Base-by-base conservation (phyloP, 2,329 filamentous ascomycete species). In the Rhexocercosporidium sp. region DNA sequence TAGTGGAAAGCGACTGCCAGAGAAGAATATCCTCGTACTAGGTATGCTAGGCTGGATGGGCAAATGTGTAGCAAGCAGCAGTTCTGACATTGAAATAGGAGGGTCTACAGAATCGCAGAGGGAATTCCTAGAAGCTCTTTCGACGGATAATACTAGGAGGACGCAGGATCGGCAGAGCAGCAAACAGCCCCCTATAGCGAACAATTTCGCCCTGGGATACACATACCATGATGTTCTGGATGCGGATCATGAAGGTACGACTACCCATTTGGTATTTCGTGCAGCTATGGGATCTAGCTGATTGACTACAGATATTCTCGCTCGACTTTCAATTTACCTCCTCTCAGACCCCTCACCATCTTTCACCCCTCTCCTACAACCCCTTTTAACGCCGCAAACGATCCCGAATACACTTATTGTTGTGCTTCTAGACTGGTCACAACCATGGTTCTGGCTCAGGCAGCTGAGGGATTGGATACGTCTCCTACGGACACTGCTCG, bases 221-320 rank as follows among this genome's bases (percentile, higher is more conserved):
- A 97, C 94, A 63, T 97, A 97, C 81, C 93, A 96, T 78, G 93
- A 97, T 80, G 93, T 97, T 44, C 85, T 97, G 44, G 94, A 97
- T 79, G 91, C 93, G 65, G 94, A 97, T 77, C 94, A 97, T 79
- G 95, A 97, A 84, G 92, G 92, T 94, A 80, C 67, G 79, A n/a
- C n/a, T n/a, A n/a, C n/a, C n/a, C 75, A 20, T n/a, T 20, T 22
- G n/a, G 25, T 22, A 25, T 37, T 53, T 34, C 18, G 29, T 22
- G 20, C 16, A 44, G 46, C 9, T 8, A 1, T 27, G 14, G 18
- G 25, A 41, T 44, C 6, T 39, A 63, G 29, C 70, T 78, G 34
- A 77, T 56, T 31, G 34, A n/a, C 29, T 31, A 69, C 68, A 95
- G 94, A 97, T 81, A 95, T 91, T 29, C 86, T 97, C 73, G 94